Evolutionary conservation across 306 rosid species (phyloP), one percentile per base, ranked within the genome.

Genomic region (Hippophae rhamnoides): DNA sequence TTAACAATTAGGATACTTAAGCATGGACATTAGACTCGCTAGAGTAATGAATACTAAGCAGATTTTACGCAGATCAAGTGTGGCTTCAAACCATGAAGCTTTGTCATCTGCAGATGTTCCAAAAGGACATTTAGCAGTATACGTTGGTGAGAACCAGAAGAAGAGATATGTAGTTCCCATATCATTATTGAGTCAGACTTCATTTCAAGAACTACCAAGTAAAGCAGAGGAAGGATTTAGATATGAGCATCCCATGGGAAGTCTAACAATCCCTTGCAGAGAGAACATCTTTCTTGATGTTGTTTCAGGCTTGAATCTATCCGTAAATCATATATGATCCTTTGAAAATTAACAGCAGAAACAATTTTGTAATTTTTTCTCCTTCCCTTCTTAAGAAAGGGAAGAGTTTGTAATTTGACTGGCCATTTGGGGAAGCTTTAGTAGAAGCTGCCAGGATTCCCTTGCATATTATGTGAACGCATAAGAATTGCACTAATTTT

Each of bases 121-220:
- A 2, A 73, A 73, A 69, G 86, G 84, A 27, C 52, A 71, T 68
- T 46, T 86, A n/a, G 84, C 79, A 3, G 76, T 82, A 27, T 82
- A 80, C 10, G 84, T 81, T 8, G 87, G 87, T 43, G 82, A 80
- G 27, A 13, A 52, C 52, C 53, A 63, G 57, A 75, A 52, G 57
- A 75, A 75, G 74, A 41, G 87, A 72, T 78, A 57, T 13, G 56
- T 78, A 7, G 69, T 86, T 49, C 86, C 89, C 1, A 43, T 70
- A 26, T 56, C 69, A 0, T 47, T 70, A 31, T 11, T 70, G 60
- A 73, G 61, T 25, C 66, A 76, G 40, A 80, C 83, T 52, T 61
- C 68, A 44, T 69, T 81, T 54, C 69, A 63, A 44, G 75, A 63
- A 51, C 13, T 70, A 59, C 64, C 63, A 3, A 63, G 60, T 9